Conservation (phyloP, 2,329 filamentous ascomycete genomes). For the Beauveria brongniartii region DNA sequence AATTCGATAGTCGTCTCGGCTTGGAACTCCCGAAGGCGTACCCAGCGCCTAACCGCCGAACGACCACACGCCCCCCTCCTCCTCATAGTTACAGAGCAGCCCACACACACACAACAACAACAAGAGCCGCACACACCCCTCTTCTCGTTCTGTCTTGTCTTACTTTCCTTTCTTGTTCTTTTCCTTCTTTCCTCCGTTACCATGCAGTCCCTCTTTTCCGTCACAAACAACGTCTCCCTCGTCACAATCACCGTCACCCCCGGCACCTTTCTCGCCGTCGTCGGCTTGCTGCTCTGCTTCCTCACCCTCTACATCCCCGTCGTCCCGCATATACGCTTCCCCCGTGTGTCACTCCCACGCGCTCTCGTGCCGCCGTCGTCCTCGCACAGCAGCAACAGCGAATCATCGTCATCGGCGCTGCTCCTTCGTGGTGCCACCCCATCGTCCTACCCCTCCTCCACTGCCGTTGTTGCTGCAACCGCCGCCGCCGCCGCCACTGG, state of each 20-base stretch:
- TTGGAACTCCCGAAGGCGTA: background rate
- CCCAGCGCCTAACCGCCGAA: background rate
- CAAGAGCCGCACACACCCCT: background rate
- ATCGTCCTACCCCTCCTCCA: background rate
- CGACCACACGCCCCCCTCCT: background rate
- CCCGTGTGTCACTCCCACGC: constrained; percentile 24
- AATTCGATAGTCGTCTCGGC: background rate
- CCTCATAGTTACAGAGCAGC: background rate
- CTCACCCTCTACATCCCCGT: constrained; percentile 39
- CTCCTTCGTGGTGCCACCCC: background rate
- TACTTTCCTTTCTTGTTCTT: background rate
- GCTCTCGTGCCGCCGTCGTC: background rate
- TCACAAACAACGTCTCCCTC: constrained; percentile 55
- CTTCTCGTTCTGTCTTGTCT: background rate
- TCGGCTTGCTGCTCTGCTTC: constrained; percentile 43
- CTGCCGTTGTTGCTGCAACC: constrained; percentile 3
- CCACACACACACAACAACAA: background rate
- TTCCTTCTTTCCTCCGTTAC: constrained; percentile 9
- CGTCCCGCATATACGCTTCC: constrained; percentile 24
- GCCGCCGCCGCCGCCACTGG: background rate
- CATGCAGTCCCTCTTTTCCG: constrained; percentile 52
- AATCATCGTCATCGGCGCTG: background rate
- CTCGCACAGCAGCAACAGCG: constrained; percentile 1
- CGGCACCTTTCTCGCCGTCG: constrained; percentile 46
- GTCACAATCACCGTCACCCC: constrained; percentile 51